Evolutionary conservation across 345 rosid genomes (phyloP).

Genomic region (Citrus hindsii): DNA sequence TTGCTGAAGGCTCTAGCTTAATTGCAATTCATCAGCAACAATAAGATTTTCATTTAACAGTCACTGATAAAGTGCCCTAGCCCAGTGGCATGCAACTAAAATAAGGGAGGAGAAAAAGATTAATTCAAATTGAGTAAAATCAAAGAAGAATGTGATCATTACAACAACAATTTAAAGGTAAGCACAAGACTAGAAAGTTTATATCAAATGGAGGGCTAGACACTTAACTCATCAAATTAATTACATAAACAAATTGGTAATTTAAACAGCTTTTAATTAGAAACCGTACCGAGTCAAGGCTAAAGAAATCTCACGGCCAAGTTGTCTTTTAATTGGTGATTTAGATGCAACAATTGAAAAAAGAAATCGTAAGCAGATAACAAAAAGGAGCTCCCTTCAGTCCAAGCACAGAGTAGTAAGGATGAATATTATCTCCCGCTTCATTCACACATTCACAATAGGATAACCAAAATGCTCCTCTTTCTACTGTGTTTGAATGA

Average conservation of each 20-base stretch:
- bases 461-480: not conserved
- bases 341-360: not conserved
- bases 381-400: slow-evolving; percentile 51
- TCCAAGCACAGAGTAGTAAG: slow-evolving; percentile 46
- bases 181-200: not conserved
- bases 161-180: not conserved
- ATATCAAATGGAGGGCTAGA: not conserved
- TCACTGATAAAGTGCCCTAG: too few species aligned
- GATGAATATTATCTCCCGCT: slow-evolving; percentile 77
- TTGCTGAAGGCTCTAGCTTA: not conserved
- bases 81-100: not conserved
- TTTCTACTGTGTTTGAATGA: slow-evolving; percentile 41
- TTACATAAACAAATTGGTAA: too few species aligned
- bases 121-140: too few species aligned
- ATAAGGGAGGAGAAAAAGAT: too few species aligned
- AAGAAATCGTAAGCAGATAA: not conserved
- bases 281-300: too few species aligned
- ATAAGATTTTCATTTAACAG: too few species aligned
- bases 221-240: not conserved
- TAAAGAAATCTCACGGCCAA: too few species aligned
- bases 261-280: too few species aligned
- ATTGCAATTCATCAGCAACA: not conserved
- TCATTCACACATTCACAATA: slow-evolving; percentile 89
- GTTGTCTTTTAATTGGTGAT: not conserved
- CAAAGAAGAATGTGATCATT: too few species aligned